phyloP scores from a whole-genome alignment of 2,329 filamentous ascomycete genomes.

The Leptosphaerulina australis region DNA sequence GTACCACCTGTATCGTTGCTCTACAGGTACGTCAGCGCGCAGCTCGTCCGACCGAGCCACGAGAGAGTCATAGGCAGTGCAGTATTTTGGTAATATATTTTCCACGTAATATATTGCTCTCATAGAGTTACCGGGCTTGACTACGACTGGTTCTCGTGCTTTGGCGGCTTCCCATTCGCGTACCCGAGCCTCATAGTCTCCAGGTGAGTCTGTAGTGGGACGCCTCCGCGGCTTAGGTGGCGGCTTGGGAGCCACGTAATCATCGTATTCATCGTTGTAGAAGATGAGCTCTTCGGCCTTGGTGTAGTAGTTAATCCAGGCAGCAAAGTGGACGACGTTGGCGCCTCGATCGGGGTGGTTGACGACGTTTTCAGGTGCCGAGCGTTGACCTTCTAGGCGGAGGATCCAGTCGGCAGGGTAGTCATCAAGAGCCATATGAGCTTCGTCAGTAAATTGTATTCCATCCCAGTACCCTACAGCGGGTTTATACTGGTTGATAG shows the following conservation, averaged over 20 bases:
- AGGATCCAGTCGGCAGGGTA: neutral
- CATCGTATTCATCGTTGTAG: constrained; percentile 13
- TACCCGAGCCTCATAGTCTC: neutral
- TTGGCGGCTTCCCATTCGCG: neutral
- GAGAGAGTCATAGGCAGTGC: too few species aligned
- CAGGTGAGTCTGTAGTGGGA: neutral
- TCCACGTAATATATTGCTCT: neutral
- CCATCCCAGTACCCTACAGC: neutral
- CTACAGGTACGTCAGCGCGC: neutral
- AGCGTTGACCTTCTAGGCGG: neutral
- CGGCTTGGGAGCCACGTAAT: neutral
- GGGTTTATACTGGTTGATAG: neutral
- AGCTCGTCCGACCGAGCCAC: neutral
- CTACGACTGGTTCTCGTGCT: neutral
- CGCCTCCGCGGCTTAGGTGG: constrained; percentile 5
- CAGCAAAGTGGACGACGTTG: constrained; percentile 8
- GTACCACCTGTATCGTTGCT: constrained; percentile 1
- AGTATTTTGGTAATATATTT: neutral
- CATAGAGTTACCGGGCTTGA: neutral
- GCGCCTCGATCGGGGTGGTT: neutral
- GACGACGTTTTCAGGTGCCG: neutral
- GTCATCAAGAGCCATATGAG: neutral
- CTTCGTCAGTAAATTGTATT: too few species aligned
- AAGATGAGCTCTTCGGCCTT: neutral
- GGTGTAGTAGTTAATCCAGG: constrained; percentile 6